Evolutionary conservation across 2,329 filamentous ascomycete species (phyloP), one percentile per base, ranked within the genome.

Genomic region (Drechslera avenae): DNA sequence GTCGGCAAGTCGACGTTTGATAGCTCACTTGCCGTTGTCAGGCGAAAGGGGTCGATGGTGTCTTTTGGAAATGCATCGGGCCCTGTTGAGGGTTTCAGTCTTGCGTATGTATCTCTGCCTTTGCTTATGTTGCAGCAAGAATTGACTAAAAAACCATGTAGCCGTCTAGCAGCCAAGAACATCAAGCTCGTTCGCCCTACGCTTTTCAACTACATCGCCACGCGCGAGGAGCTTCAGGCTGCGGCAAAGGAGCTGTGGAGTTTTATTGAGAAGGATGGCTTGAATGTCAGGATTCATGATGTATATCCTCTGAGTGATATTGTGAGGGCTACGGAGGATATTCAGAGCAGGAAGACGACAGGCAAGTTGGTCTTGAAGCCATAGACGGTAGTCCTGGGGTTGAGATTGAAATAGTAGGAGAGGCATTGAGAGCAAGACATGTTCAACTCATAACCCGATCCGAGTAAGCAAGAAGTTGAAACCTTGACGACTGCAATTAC

Each of bases 1-100:
- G 90, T 96, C 2, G 92, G 91, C 10, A 90, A 90, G 76, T 81
- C 82, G 40, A 96, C 92, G 0, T 96, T 94, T 75, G 90, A 96
- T 61, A 80, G 83, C 16, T 88, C 87, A 64, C 71, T 96, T 57
- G 84, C 91, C 58, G 83, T 85, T 62, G 80, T 93, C 46, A 88
- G 86, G 60, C 74, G 86, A 57, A 95, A 95, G 78, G 92, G 91
- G 4, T 87, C 81, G 1, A 75, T 96, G 64, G 81, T 91, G 19
- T 87, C 84, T 40, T 95, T 92, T 75, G 91, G 91, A 3, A 95
- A 95, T 74, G 88, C 90, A 6, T 83, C 85, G 73, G 92, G 91
- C 4, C 82, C 88, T 3, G 88, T 94, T 1, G 85, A 86, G n/a
- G 89, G 90, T 0, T 74, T 88, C 58, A 73, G 79, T 39, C 79